Conservation (phyloP, 164 flowering plant genomes). For the Stephania japonica region DNA sequence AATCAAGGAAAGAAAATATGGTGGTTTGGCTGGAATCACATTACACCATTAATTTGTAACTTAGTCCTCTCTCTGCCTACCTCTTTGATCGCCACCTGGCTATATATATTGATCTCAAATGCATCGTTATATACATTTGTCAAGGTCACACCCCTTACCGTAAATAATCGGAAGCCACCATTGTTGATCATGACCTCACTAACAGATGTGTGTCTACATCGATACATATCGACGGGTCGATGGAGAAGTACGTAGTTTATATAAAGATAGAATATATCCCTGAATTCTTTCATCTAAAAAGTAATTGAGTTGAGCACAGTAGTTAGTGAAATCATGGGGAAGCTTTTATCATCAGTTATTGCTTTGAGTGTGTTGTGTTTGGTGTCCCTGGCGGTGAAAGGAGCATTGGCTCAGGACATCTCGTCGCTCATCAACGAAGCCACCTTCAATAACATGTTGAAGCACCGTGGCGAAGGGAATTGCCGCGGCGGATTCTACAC, state of each 20-base stretch:
- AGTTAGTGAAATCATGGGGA: neutral
- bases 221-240: neutral
- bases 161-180: neutral
- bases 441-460: constrained; percentile 25
- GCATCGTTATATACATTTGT: neutral
- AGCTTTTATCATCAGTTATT: neutral
- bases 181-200: neutral
- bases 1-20: neutral
- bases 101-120: too few relatives aligned
- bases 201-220: neutral
- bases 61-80: too few relatives aligned
- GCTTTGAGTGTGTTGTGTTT: neutral
- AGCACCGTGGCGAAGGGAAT: constrained; percentile 21
- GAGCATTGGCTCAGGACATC: constrained; percentile 7
- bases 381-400: constrained; percentile 1
- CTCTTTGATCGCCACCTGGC: too few relatives aligned
- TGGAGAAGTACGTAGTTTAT: too few relatives aligned
- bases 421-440: constrained; percentile 15
- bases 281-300: too few relatives aligned
- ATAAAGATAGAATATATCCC: neutral
- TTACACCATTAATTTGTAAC: too few relatives aligned
- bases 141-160: neutral
- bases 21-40: neutral
- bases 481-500: constrained; percentile 47
- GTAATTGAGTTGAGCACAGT: too few relatives aligned